Base-by-base conservation (phyloP, 306 rosid genomes). In the Trifolium pratense region DNA sequence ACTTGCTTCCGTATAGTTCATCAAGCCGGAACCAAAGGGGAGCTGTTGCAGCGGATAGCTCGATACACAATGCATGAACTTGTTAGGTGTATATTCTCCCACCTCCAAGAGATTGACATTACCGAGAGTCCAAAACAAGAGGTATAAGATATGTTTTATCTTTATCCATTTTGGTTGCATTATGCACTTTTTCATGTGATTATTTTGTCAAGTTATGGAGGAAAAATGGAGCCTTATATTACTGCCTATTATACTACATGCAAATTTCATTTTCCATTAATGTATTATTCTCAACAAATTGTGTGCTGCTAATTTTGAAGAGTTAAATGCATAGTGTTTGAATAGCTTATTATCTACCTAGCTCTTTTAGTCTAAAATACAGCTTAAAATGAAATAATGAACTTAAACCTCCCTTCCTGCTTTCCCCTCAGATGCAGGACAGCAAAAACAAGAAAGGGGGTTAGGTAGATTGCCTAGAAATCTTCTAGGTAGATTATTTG, bases 1-100 rank as follows among this genome's bases (percentile, higher is more conserved):
- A 90, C 99, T 21, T 91, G 97, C 83, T 91, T 86, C 75, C 96
- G 99, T 18, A 90, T 95, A 77, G 97, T 95, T 75, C 97, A 95
- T 84, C 99, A 95, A 86, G 96, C 99, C 9, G 93, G 96, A 71
- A 39, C 82, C 65, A 95, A 95, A 80, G 91, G 99, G 3, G 99
- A 95, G 85, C 77, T 90, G 74, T 85, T 95, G 92, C 99, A 95
- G 77, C 89, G 89, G 78, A 86, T 90, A 73, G 97, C 99, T 74
- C 89, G 96, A 68, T 83, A 91, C 85, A 90, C 99, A 61, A 84
- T 95, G 91, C 90, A 95, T 52, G 99, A 95, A 84, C 91, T 95
- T 53, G 84, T 90, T 64, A 78, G 97, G 80, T 90, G 96, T 82
- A 95, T 90, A 53, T 95, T 95, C 85, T 91, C 87, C n/a, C 99